Evolutionary conservation across 192 early-diverging fungal species (phyloP).

Genomic region (Coemansia sp.): DNA sequence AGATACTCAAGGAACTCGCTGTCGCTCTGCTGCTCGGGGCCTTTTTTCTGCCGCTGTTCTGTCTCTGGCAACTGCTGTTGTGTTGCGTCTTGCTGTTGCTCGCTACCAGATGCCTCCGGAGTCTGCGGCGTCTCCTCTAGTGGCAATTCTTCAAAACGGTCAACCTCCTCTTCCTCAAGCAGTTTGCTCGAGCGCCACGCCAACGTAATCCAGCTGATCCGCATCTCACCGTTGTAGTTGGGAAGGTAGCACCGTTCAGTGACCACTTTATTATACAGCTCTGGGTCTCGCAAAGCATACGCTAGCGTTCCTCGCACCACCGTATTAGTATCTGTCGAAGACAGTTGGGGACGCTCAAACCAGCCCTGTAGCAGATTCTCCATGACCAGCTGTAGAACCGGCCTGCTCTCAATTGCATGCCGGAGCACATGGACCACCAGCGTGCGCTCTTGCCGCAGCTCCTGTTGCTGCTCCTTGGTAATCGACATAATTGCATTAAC

Average conservation of each 20-base stretch:
- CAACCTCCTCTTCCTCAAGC: constrained; percentile 45
- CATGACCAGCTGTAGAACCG: constrained; percentile 65
- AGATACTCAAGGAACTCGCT: constrained; percentile 30
- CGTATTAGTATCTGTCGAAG: constrained; percentile 64
- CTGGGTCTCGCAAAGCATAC: constrained; percentile 62
- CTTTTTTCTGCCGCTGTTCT: background rate
- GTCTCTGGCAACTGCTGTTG: background rate
- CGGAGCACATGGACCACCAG: constrained; percentile 85
- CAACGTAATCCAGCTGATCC: constrained; percentile 61
- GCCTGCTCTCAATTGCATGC: constrained; percentile 77
- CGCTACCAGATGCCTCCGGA: background rate
- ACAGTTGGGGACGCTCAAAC: constrained; percentile 68
- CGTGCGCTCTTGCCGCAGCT: constrained; percentile 75
- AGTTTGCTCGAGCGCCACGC: constrained; percentile 51
- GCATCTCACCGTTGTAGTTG: constrained; percentile 62
- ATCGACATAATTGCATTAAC: constrained; percentile 62
- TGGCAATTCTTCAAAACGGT: constrained; percentile 27
- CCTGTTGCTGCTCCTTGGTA: constrained; percentile 58
- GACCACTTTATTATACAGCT: constrained; percentile 65
- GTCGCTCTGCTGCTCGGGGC: constrained; percentile 6
- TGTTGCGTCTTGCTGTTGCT: constrained; percentile 9
- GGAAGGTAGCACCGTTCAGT: constrained; percentile 64
- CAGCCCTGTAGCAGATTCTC: constrained; percentile 72
- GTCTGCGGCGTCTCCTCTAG: constrained; percentile 7
- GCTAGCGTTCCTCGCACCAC: constrained; percentile 65